Evolutionary conservation across 108 stramenopile species (phyloP), one percentile per base, ranked within the genome.

Genomic region (Nannochloropsis salina): DNA sequence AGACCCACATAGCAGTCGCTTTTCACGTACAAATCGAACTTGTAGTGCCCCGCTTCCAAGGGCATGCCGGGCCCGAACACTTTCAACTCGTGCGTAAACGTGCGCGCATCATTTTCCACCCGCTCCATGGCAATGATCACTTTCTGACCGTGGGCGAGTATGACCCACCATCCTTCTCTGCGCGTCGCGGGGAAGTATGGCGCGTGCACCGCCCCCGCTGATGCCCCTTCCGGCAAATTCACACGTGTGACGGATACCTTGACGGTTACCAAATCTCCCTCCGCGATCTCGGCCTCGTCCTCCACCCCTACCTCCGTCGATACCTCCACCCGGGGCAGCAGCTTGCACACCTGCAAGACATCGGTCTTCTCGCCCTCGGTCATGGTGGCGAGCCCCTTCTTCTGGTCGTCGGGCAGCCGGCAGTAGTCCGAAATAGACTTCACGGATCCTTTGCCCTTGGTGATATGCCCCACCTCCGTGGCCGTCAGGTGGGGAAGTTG

Each of bases 151-250:
- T 95, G 96, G 61, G 94, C 94, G 40, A 99, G 91, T 83, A 97
- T 91, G 85, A 97, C 92, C 97, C 97, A 98, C 97, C 97, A 99
- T 4, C 94, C 94, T 89, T 98, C 98, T 84, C 93, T 92, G 80
- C 94, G 93, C 42, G 95, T 92, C 87, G 90, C 94, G 15, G 97
- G 97, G 88, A 96, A 97, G 80, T 84, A 88, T 1, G 97, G 97
- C 42, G 97, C 96, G 86, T 97, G 95, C 45, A 96, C 96, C 41
- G 96, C 90, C 41, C 93, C 94, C 12, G 93, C 95, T 87, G 92
- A 94, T 86, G 93, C 95, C 31, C 95, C 96, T 15, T 95, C 93
- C 41, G 89, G 84, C 44, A 98, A 83, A 85, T 99, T 97, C 89
- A 94, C 93, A 41, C 97, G 95, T 18, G 94, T 95, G 40, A 98